Evolutionary conservation across 768 basidiomycete genomes (phyloP).

Genomic region (Trametes cinnabarina): DNA sequence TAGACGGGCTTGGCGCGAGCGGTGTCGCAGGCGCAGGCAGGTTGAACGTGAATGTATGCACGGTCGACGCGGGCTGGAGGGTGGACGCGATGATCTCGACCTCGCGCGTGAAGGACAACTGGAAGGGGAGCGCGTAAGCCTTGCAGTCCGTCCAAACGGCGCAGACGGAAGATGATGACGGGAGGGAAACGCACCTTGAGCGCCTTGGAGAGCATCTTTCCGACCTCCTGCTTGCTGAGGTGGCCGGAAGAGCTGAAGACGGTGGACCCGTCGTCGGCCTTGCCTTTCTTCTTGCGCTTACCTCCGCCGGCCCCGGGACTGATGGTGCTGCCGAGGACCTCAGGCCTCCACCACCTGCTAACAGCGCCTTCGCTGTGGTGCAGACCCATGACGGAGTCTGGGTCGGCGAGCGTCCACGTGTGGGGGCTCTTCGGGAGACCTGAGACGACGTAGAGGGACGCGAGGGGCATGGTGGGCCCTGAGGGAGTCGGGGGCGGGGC

Average conservation of each 20-base stretch:
- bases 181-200: conserved; percentile 60
- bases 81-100: conserved; percentile 96
- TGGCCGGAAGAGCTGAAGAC: conserved; percentile 74
- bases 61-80: conserved; percentile 87
- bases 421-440: conserved; percentile 87
- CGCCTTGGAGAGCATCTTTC: conserved; percentile 87
- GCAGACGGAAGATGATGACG: neutral
- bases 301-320: conserved; percentile 70
- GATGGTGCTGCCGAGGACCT: conserved; percentile 85
- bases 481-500: conserved; percentile 57
- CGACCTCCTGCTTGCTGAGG: conserved; percentile 81
- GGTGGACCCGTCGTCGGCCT: conserved; percentile 58
- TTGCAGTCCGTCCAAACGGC: neutral
- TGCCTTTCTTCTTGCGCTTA: conserved; percentile 59
- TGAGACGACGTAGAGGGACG: conserved; percentile 83
- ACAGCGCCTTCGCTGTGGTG: conserved; percentile 85
- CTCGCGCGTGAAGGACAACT: conserved; percentile 91
- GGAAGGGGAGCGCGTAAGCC: conserved; percentile 9
- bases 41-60: conserved; percentile 89
- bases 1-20: conserved; percentile 69
- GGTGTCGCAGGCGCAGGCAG: conserved; percentile 76
- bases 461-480: conserved; percentile 71
- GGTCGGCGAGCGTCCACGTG: conserved; percentile 87
- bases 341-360: conserved; percentile 86
- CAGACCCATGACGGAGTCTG: conserved; percentile 76